Evolutionary conservation across 179 eudicot genomes (phyloP).

Genomic region (Corrigiola litoralis): DNA sequence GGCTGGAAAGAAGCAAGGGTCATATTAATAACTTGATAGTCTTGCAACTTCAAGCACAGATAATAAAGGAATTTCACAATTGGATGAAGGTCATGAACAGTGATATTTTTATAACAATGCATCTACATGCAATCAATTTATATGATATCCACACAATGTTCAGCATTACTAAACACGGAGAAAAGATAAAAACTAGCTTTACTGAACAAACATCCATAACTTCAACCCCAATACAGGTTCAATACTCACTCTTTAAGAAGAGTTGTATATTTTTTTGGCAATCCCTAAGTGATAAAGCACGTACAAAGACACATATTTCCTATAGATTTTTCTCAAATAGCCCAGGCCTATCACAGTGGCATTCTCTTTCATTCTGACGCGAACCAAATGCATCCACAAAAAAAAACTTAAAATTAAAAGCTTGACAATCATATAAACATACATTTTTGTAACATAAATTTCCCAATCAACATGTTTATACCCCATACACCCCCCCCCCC

Average conservation of each 20-base stretch:
- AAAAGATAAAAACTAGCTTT: neutral
- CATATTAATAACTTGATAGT: neutral
- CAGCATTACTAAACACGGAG: neutral
- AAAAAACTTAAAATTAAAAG: neutral
- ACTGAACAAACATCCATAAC: neutral
- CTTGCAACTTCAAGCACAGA: conserved; percentile 3
- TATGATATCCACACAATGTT: neutral
- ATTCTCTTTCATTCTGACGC: neutral
- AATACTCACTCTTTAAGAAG: too few species aligned
- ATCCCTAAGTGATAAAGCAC: neutral
- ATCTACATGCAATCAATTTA: neutral
- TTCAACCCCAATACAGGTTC: too few species aligned
- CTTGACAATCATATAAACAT: neutral
- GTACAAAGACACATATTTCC: neutral
- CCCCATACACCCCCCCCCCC: neutral
- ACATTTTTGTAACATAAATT: neutral
- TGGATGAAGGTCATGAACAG: neutral
- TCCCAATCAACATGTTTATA: neutral
- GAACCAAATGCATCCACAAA: neutral
- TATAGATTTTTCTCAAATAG: neutral
- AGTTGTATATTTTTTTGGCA: too few species aligned
- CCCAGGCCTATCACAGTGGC: neutral
- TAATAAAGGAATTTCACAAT: neutral
- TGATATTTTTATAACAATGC: neutral
- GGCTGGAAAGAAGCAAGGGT: conserved; percentile 37